Evolutionary conservation across 179 eudicot genomes (phyloP).

Genomic region (Dionaea muscipula): DNA sequence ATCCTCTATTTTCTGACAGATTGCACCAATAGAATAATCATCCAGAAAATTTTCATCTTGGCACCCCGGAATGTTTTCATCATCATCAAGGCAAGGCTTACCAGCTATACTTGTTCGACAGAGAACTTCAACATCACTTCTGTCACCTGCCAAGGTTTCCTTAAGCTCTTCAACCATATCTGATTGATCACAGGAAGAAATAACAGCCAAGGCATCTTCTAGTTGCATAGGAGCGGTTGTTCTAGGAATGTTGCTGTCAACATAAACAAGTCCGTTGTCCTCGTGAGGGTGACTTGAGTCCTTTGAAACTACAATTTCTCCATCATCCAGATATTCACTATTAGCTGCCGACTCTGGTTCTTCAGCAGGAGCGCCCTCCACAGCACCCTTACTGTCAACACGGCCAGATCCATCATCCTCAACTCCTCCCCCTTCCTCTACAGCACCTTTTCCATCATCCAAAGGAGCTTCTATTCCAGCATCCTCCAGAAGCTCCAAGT

Average conservation of each 20-base stretch:
- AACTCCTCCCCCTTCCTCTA: background rate
- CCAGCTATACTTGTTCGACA: too few species aligned
- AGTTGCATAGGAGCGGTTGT: too few species aligned
- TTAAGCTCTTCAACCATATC: too few species aligned
- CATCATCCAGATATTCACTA: constrained; percentile 11
- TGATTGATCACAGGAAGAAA: too few species aligned
- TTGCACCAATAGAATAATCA: constrained; percentile 10
- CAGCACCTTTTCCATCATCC: background rate
- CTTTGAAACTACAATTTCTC: constrained; percentile 15
- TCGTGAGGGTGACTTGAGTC: constrained; percentile 5
- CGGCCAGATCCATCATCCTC: background rate
- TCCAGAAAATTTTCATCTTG: constrained; percentile 11
- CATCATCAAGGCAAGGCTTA: too few species aligned
- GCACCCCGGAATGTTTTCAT: background rate
- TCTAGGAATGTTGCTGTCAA: too few species aligned
- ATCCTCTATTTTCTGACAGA: constrained; percentile 15
- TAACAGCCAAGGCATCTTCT: constrained; percentile 2
- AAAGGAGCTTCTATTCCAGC: background rate
- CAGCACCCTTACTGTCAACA: background rate
- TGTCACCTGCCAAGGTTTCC: too few species aligned
- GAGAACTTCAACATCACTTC: too few species aligned
- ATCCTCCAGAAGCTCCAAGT: background rate
- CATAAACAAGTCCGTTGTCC: too few species aligned
- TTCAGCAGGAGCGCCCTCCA: constrained; percentile 6
- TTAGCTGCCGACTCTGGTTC: background rate